Conservation (phyloP, 169 alveolate species). For the Cryptosporidium parvum region DNA sequence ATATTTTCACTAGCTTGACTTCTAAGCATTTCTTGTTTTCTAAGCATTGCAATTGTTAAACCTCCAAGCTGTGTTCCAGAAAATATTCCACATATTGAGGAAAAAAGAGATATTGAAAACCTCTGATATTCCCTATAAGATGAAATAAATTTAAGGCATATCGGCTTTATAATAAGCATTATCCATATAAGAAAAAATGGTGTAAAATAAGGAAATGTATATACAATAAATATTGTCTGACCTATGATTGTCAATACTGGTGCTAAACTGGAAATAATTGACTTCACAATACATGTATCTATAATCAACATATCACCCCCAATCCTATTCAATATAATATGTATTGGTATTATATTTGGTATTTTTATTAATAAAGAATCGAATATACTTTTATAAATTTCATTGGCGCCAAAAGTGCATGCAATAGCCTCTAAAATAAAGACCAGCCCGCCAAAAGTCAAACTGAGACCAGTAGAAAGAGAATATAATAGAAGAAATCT, state of each 20-base stretch:
- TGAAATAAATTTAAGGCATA: constrained; percentile 8
- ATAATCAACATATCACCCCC: constrained; percentile 59
- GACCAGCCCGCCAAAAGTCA: constrained; percentile 7
- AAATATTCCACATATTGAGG: constrained; percentile 40
- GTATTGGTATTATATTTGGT: constrained; percentile 16
- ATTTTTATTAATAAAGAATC: not conserved
- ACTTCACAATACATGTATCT: constrained; percentile 69
- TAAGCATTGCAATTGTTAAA: constrained; percentile 6
- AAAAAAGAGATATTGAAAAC: constrained; percentile 27
- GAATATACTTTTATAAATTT: constrained; percentile 8
- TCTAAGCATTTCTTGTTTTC: constrained; percentile 19
- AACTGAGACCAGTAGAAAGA: not conserved
- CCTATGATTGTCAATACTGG: constrained; percentile 41
- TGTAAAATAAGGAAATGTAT: constrained; percentile 13
- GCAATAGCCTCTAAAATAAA: constrained; percentile 50
- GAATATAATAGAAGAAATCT: constrained; percentile 6
- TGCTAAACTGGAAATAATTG: constrained; percentile 29
- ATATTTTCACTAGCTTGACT: constrained; percentile 27
- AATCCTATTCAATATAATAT: constrained; percentile 11
- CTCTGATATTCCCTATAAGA: constrained; percentile 74
- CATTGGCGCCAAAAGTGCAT: constrained; percentile 27
- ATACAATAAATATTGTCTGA: constrained; percentile 9
- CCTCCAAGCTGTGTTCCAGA: constrained; percentile 53
- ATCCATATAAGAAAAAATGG: constrained; percentile 43
- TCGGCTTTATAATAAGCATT: constrained; percentile 10